phyloP scores from a whole-genome alignment of 768 basidiomycete genomes.

The Udeniomyces megalosporus region DNA sequence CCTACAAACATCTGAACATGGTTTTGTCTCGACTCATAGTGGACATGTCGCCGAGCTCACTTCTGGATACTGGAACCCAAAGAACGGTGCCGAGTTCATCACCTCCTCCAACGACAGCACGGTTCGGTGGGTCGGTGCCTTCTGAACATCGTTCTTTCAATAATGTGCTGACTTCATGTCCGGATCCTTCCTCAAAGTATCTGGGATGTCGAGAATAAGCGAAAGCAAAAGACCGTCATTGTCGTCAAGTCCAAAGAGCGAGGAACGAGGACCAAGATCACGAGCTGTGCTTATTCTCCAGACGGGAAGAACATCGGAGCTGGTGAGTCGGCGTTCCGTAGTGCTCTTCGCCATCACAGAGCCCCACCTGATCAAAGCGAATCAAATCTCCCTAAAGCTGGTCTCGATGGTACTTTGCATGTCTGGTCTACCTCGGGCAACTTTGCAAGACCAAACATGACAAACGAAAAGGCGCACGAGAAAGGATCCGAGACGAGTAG shows the following conservation, averaged over 20 bases:
- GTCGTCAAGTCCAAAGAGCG: slow-evolving; percentile 93
- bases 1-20: neutral
- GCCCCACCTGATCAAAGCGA: neutral
- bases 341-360: neutral
- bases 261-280: slow-evolving; percentile 83
- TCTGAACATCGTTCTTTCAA: neutral
- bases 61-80: slow-evolving; percentile 84
- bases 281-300: slow-evolving; percentile 65
- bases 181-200: slow-evolving; percentile 40
- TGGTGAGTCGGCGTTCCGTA: slow-evolving; percentile 37
- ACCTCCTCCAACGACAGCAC: slow-evolving; percentile 93
- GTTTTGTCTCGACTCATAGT: slow-evolving; percentile 35
- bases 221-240: slow-evolving; percentile 89
- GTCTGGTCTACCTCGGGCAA: slow-evolving; percentile 87
- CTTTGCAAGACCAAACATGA: slow-evolving; percentile 77
- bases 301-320: slow-evolving; percentile 84
- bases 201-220: slow-evolving; percentile 83
- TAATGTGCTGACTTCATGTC: neutral
- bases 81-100: slow-evolving; percentile 64
- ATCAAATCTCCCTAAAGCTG: slow-evolving; percentile 38
- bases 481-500: slow-evolving; percentile 79
- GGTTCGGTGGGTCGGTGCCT: slow-evolving; percentile 45
- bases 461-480: slow-evolving; percentile 68
- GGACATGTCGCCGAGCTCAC: slow-evolving; percentile 89
- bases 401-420: slow-evolving; percentile 79